phyloP scores from a whole-genome alignment of 805 yeast genomes.

The Kuraishia hungarica region DNA sequence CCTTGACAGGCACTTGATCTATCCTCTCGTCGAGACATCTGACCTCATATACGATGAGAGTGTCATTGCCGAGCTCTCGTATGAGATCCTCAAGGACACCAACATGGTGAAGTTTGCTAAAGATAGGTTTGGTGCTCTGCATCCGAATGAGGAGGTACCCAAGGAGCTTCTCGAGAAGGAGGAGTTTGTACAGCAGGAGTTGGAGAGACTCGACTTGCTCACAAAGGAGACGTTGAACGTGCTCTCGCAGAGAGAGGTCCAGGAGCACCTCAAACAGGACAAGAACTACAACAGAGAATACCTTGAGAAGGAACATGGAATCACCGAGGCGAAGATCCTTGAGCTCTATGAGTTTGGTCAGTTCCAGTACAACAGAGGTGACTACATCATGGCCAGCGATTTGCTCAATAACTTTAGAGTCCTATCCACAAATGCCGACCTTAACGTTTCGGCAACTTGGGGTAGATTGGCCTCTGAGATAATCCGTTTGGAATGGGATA shows the following conservation, averaged over 20 bases:
- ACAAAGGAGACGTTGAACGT: slow-evolving; percentile 38
- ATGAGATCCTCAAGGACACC: slow-evolving; percentile 47
- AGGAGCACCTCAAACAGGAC: slow-evolving; percentile 44
- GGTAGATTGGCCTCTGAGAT: slow-evolving; percentile 60
- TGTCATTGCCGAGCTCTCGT: slow-evolving; percentile 37
- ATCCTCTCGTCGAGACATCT: slow-evolving; percentile 41
- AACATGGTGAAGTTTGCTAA: slow-evolving; percentile 42
- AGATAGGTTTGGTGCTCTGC: slow-evolving; percentile 31
- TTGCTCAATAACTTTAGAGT: slow-evolving; percentile 48
- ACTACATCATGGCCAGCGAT: slow-evolving; percentile 51
- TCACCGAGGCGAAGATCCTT: slow-evolving; percentile 38
- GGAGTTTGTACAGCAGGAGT: slow-evolving; percentile 28
- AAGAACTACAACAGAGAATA: slow-evolving; percentile 42
- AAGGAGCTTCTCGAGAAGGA: slow-evolving; percentile 31
- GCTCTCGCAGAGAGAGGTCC: slow-evolving; percentile 39
- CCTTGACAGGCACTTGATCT: slow-evolving; percentile 53
- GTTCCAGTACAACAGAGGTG: slow-evolving; percentile 56
- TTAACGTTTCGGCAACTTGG: slow-evolving; percentile 54
- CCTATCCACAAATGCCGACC: slow-evolving; percentile 40
- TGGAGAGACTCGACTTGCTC: slow-evolving; percentile 27
- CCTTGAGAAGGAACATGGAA: slow-evolving; percentile 33
- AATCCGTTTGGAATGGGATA: slow-evolving; percentile 41
- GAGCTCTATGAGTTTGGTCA: slow-evolving; percentile 51
- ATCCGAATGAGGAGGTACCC: slow-evolving; percentile 32
- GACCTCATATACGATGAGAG: slow-evolving; percentile 34